Percentiles rank a stretch among this genome's conserved stretches.
These are phyloP conservation scores for Pluteus cervinus DNA, from an alignment of 768 basidiomycete species.

Conservation along the genomic window DNA sequence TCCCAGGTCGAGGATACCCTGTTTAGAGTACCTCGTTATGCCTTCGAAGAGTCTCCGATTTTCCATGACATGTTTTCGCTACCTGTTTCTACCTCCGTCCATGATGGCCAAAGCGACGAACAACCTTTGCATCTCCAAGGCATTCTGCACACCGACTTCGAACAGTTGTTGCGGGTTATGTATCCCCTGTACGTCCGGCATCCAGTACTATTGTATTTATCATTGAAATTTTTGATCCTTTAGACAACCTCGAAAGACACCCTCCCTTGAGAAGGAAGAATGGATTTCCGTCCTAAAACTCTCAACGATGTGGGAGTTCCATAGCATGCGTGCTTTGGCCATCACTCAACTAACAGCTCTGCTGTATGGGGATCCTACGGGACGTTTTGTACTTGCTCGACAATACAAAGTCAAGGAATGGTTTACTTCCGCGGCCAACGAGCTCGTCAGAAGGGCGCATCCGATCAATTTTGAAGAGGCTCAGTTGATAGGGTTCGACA, in stretches of 20 bases:
- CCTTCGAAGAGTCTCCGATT: constrained; percentile 18
- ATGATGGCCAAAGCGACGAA: constrained; percentile 16
- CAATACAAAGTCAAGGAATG: constrained; percentile 4
- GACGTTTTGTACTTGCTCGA: neutral
- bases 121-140: constrained; percentile 18
- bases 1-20: constrained; percentile 19
- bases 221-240: neutral
- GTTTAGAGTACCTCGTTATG: constrained; percentile 21
- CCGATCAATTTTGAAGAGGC: constrained; percentile 1
- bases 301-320: constrained; percentile 24
- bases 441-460: constrained; percentile 3
- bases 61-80: constrained; percentile 19
- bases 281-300: constrained; percentile 27
- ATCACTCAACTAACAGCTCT: constrained; percentile 14
- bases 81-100: constrained; percentile 9
- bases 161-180: constrained; percentile 16
- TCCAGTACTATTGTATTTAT: neutral
- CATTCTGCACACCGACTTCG: constrained; percentile 17
- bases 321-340: constrained; percentile 15
- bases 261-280: constrained; percentile 3
- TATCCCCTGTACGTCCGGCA: constrained; percentile 18
- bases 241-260: neutral
- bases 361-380: neutral
- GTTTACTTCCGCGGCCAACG: constrained; percentile 1
- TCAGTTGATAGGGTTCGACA: neutral